These are phyloP conservation scores for Penicillium crystallinum DNA, from an alignment of 495 filamentous ascomycete genomes.

Conservation along the genomic window DNA sequence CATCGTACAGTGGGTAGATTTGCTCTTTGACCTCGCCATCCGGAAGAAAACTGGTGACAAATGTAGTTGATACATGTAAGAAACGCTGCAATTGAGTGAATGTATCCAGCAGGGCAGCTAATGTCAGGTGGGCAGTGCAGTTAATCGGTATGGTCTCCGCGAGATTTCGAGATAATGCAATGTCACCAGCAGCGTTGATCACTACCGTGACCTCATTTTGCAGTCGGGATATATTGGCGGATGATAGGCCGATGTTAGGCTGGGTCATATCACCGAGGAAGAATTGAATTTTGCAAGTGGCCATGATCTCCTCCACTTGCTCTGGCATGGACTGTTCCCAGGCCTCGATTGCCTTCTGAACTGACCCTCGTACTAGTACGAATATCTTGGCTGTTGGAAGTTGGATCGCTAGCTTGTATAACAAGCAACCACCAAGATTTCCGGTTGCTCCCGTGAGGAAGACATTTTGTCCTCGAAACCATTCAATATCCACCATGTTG, in stretches of 20 bases:
- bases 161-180: conserved; percentile 11
- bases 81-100: conserved; percentile 9
- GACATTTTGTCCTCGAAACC: conserved; percentile 16
- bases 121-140: conserved; percentile 1
- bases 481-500: background rate
- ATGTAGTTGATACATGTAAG: conserved; percentile 14
- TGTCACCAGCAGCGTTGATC: conserved; percentile 13
- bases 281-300: conserved; percentile 12
- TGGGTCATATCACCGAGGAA: conserved; percentile 16
- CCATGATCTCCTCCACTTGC: conserved; percentile 15
- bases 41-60: conserved; percentile 8
- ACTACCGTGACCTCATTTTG: conserved; percentile 10
- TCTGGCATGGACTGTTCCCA: conserved; percentile 19
- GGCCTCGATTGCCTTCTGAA: conserved; percentile 9
- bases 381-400: conserved; percentile 17
- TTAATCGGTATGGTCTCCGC: conserved; percentile 7
- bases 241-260: conserved; percentile 5
- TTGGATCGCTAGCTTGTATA: conserved; percentile 21
- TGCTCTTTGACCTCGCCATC: conserved; percentile 11
- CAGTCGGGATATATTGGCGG: background rate
- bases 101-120: background rate
- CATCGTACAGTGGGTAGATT: background rate
- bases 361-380: conserved; percentile 9
- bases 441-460: conserved; percentile 23
- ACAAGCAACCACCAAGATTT: conserved; percentile 16